These are phyloP conservation scores for Hypoxylon sp. DNA, from an alignment of 2,329 filamentous ascomycete genomes.

Conservation along the genomic window DNA sequence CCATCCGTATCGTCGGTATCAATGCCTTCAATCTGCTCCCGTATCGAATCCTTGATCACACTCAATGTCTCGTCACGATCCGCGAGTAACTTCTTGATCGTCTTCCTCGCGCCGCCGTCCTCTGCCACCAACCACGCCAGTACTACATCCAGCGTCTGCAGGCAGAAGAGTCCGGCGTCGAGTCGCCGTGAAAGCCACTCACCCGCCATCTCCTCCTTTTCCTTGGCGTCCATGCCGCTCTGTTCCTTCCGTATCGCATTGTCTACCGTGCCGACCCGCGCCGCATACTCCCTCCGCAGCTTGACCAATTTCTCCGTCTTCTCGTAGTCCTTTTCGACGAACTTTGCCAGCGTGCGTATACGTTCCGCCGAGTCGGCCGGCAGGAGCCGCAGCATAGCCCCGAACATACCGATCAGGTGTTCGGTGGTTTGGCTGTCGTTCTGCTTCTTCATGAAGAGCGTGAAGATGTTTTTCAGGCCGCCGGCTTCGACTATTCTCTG, in stretches of 20 bases:
- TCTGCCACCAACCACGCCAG: constrained; percentile 93
- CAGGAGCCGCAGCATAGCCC: constrained; percentile 81
- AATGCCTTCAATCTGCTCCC: constrained; percentile 66
- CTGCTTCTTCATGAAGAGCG: constrained; percentile 85
- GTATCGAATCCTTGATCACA: constrained; percentile 74
- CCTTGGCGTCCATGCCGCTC: constrained; percentile 64
- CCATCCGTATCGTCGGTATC: constrained; percentile 65
- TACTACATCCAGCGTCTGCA: constrained; percentile 86
- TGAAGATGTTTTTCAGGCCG: constrained; percentile 86
- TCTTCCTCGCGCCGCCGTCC: constrained; percentile 78
- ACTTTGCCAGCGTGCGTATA: constrained; percentile 90
- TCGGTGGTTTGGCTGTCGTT: constrained; percentile 75
- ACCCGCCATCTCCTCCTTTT: constrained; percentile 70
- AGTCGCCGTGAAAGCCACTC: constrained; percentile 81
- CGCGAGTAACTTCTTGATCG: constrained; percentile 72
- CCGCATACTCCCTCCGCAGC: constrained; percentile 77
- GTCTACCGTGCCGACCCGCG: constrained; percentile 72
- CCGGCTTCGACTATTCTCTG: constrained; percentile 82
- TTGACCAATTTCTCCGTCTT: constrained; percentile 81
- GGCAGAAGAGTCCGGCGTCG: constrained; percentile 84
- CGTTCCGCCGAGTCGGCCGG: constrained; percentile 81
- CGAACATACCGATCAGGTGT: constrained; percentile 86
- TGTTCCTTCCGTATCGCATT: constrained; percentile 70
- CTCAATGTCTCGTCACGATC: constrained; percentile 75
- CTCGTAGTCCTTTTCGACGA: constrained; percentile 92